A percentile compares a stretch with the other conserved stretches of the same genome.
These are phyloP conservation scores for Corymbia calophylla DNA, from an alignment of 441 rosid genomes.

Conservation along the genomic window DNA sequence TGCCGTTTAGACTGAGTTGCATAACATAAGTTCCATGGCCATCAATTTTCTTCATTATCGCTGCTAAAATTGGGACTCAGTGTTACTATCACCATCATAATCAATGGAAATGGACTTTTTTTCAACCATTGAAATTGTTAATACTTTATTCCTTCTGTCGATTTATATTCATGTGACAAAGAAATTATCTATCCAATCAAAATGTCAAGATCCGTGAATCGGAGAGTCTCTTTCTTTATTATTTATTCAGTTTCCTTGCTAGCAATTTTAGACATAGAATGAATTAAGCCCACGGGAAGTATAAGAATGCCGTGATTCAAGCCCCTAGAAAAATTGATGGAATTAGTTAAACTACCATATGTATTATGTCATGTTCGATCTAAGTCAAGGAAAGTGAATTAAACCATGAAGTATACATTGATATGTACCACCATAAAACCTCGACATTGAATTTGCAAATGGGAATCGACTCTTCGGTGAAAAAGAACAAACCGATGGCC, in stretches of 20 bases:
- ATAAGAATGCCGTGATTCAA: background rate
- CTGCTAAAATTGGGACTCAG: background rate
- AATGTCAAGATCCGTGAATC: background rate
- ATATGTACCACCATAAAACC: background rate
- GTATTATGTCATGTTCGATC: background rate
- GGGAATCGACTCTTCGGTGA: background rate
- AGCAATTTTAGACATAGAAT: background rate
- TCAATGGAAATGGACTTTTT: background rate
- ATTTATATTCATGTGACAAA: background rate
- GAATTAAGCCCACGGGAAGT: background rate
- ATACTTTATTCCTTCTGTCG: background rate
- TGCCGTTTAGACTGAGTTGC: background rate
- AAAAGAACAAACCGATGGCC: background rate
- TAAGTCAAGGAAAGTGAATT: background rate
- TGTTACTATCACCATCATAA: background rate
- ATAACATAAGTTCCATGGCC: background rate
- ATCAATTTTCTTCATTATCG: background rate
- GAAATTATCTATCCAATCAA: background rate
- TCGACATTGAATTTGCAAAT: background rate
- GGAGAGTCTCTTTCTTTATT: background rate
- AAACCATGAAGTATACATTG: background rate
- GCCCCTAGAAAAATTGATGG: background rate
- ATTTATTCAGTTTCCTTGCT: background rate
- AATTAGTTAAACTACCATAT: background rate
- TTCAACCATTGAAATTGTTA: background rate